phyloP scores from a whole-genome alignment of 331 rosid species.

The Quercus phellos region DNA sequence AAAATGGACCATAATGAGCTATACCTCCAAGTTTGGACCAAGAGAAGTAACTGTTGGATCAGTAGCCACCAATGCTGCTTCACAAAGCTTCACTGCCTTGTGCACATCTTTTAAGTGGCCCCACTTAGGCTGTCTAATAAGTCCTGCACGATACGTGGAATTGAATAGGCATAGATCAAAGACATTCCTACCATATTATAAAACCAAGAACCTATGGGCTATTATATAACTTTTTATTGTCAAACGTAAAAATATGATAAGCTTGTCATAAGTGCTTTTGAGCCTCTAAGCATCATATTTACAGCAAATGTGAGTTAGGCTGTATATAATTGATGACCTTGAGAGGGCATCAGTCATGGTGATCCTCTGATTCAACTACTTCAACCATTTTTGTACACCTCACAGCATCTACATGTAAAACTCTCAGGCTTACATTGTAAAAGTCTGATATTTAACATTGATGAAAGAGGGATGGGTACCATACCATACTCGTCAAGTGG shows the following conservation, averaged over 20 bases:
- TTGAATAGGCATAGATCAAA: conserved; percentile 4
- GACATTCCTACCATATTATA: neutral
- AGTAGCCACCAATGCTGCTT: conserved; percentile 75
- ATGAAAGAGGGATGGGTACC: conserved; percentile 18
- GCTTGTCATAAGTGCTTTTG: neutral
- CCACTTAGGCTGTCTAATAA: conserved; percentile 91
- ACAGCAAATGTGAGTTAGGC: neutral
- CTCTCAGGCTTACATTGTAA: neutral
- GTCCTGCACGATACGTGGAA: conserved; percentile 47
- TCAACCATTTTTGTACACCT: too few species aligned
- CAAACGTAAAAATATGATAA: neutral
- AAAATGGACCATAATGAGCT: neutral
- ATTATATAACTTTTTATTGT: neutral
- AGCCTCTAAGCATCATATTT: conserved; percentile 8
- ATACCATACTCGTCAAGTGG: conserved; percentile 96
- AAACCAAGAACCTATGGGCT: neutral
- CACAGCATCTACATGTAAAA: neutral
- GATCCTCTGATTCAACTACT: too few species aligned
- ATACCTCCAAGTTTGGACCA: conserved; percentile 75
- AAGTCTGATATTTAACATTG: neutral
- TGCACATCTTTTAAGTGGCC: conserved; percentile 93
- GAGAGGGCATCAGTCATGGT: too few species aligned
- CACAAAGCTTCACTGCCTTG: conserved; percentile 77
- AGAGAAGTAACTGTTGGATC: conserved; percentile 67
- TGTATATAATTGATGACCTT: neutral